Conservation (phyloP, 192 early-diverging fungal genomes). For the Gamsiella multidivaricata region DNA sequence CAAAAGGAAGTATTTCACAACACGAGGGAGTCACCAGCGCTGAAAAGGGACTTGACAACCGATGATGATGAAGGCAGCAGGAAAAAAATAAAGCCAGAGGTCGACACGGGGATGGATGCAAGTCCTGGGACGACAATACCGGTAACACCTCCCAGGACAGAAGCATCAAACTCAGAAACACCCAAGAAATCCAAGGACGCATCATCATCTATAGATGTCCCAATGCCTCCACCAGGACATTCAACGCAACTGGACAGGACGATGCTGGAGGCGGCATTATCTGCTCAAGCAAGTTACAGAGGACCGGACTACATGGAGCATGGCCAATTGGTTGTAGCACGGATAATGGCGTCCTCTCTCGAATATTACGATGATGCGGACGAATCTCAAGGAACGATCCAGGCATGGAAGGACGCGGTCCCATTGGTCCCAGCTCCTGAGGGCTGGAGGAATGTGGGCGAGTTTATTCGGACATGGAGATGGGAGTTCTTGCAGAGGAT, state of each 20-base stretch:
- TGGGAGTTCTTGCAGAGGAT: conserved; percentile 24
- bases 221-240: conserved; percentile 20
- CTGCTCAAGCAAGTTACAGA: conserved; percentile 33
- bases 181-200: background rate
- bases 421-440: conserved; percentile 14
- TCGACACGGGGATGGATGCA: background rate
- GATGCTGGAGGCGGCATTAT: conserved; percentile 26
- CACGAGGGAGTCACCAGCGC: background rate
- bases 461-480: conserved; percentile 42
- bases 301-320: conserved; percentile 30
- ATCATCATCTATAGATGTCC: conserved; percentile 4
- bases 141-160: background rate
- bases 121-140: background rate
- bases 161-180: background rate
- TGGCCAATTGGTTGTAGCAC: conserved; percentile 34
- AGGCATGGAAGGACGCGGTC: conserved; percentile 16
- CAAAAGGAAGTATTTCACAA: background rate
- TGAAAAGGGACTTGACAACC: conserved; percentile 4
- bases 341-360: conserved; percentile 32
- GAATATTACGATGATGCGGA: conserved; percentile 24
- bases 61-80: background rate
- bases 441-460: conserved; percentile 29
- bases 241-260: background rate
- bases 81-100: conserved; percentile 12
- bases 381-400: conserved; percentile 18